Evolutionary conservation across 2,329 filamentous ascomycete genomes (phyloP), one percentile per base, ranked within the genome.

Genomic region (Epichloe sp.): DNA sequence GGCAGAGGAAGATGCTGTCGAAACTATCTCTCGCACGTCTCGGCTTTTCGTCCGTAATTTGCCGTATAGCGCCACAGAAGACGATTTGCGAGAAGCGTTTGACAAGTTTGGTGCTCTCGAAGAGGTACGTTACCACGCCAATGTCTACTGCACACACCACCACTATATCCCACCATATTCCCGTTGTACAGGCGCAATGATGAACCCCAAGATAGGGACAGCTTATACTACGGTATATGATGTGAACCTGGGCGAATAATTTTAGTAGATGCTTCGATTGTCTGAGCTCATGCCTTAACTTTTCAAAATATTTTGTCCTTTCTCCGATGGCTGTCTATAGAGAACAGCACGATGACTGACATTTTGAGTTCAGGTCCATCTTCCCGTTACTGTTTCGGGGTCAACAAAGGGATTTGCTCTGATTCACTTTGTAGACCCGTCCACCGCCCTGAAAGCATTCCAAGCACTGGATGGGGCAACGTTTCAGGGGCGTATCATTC

Each of bases 201-300:
- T 97, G 91, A 97, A 88, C 74, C 80, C 86, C 86, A 53, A 86
- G 93, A 97, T 97, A 97, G 93, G 93, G 93, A 97, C 93, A 97
- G 82, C 91, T 89, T 86, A 96, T 91, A 86, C 86, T 76, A 62
- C 67, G 72, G 88, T 86, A 88, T 76, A 75, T 97, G 90, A 94
- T 90, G 86, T 81, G 76, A 88, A 77, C 70, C 81, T 83, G 85
- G 84, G 83, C 89, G 83, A 88, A 79, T 10, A 86, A 93, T 95
- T 94, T 95, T 98, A 96, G 93, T 98, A 98, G 91, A 97, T 95
- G 87, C 88, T 86, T 90, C 83, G 88, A 85, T 71, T 76, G 74
- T 79, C 88, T 93, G 85, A 90, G 59, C 64, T 56, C 57, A 56
- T 63, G 59, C 58, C 57, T 57, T 62, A 57, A 57, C 51, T 54